Evolutionary conservation across 1,284 basidiomycete genomes (phyloP).

Genomic region (Cutaneotrichosporon mucoides): DNA sequence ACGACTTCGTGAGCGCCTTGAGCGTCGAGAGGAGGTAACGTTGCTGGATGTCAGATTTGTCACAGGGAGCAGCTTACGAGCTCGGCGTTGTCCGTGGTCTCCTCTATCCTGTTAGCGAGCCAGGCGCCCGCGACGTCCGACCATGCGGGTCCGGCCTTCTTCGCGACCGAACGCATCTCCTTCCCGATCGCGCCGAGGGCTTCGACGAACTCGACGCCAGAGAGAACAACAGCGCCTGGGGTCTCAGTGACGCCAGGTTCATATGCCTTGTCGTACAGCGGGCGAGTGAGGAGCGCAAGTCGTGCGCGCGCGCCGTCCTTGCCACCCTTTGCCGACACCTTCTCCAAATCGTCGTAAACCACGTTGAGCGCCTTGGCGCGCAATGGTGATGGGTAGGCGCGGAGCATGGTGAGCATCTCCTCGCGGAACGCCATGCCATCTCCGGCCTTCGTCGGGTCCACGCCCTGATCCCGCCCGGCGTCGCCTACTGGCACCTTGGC

Average conservation of each 20-base stretch:
- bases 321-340: too few species aligned
- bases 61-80: constrained; percentile 8
- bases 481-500: constrained; percentile 23
- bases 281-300: constrained; percentile 28
- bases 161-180: constrained; percentile 27
- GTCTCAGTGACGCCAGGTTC: constrained; percentile 25
- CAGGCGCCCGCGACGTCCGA: constrained; percentile 34
- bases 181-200: constrained; percentile 40
- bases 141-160: constrained; percentile 22
- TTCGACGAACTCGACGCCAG: constrained; percentile 35
- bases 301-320: too few species aligned
- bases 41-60: constrained; percentile 10
- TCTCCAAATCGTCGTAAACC: constrained; percentile 40
- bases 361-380: constrained; percentile 31
- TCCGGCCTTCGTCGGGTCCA: neutral
- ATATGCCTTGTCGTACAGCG: constrained; percentile 44
- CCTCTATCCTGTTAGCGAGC: constrained; percentile 33
- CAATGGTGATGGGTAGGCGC: constrained; percentile 45
- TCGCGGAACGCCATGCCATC: constrained; percentile 37
- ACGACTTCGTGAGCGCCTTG: constrained; percentile 31
- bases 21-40: constrained; percentile 36
- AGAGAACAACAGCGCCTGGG: constrained; percentile 19
- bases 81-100: constrained; percentile 24
- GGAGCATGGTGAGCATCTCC: constrained; percentile 32
- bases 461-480: constrained; percentile 7